These are phyloP conservation scores for Panicum miliaceum DNA, from an alignment of 176 grass and related monocot species.

Conservation along the genomic window DNA sequence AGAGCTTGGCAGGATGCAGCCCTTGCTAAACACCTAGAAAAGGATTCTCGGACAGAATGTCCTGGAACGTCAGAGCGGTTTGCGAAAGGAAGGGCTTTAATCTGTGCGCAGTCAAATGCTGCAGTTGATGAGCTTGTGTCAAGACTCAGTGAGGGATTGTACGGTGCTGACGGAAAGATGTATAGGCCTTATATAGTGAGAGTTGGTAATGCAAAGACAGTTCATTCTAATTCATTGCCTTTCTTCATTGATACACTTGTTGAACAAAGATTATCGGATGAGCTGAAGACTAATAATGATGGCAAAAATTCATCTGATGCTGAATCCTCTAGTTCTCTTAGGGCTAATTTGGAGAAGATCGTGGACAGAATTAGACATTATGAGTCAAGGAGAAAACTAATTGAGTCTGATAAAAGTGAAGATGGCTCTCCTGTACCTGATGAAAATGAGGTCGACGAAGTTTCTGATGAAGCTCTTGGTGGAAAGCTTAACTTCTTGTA, in stretches of 20 bases:
- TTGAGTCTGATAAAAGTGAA: slow-evolving; percentile 50
- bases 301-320: slow-evolving; percentile 53
- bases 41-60: slow-evolving; percentile 65
- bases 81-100: slow-evolving; percentile 74
- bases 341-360: slow-evolving; percentile 82
- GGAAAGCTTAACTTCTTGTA: slow-evolving; percentile 87
- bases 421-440: slow-evolving; percentile 40
- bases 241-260: slow-evolving; percentile 97
- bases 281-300: slow-evolving; percentile 56
- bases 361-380: slow-evolving; percentile 87
- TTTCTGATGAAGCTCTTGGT: slow-evolving; percentile 79
- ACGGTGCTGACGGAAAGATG: slow-evolving; percentile 67
- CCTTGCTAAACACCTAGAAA: slow-evolving; percentile 76
- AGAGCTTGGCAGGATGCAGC: slow-evolving; percentile 94
- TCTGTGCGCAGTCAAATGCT: slow-evolving; percentile 96
- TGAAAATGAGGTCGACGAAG: slow-evolving; percentile 54
- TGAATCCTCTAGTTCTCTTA: slow-evolving; percentile 76
- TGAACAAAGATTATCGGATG: slow-evolving; percentile 78
- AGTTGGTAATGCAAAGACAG: slow-evolving; percentile 92
- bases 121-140: slow-evolving; percentile 96
- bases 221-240: slow-evolving; percentile 82
- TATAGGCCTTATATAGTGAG: slow-evolving; percentile 91
- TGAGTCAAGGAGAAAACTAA: slow-evolving; percentile 81
- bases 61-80: slow-evolving; percentile 51
- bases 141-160: slow-evolving; percentile 82